Evolutionary conservation across 2,329 filamentous ascomycete genomes (phyloP).

Genomic region (Sporothrix brunneoviolacea): DNA sequence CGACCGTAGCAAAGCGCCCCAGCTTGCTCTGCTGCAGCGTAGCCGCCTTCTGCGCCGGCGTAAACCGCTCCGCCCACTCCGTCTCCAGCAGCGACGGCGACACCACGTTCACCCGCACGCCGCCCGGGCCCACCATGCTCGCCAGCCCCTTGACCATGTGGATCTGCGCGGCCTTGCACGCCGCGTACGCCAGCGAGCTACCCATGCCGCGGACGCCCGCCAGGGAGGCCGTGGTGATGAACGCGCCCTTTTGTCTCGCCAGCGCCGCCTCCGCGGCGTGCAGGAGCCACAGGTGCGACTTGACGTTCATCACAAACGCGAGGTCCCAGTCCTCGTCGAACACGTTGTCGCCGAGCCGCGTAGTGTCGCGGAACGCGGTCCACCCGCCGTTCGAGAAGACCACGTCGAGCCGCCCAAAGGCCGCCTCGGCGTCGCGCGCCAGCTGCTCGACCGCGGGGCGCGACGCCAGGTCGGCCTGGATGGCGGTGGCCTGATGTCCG

Average conservation of each 20-base stretch:
- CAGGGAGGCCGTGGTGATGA: constrained; percentile 58
- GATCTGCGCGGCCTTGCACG: constrained; percentile 68
- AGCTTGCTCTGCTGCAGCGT: constrained; percentile 50
- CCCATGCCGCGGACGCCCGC: constrained; percentile 59
- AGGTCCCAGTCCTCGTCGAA: constrained; percentile 53
- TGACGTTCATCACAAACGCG: constrained; percentile 57
- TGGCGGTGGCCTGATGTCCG: constrained; percentile 35
- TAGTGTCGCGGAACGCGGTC: constrained; percentile 40
- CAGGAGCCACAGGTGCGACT: constrained; percentile 54
- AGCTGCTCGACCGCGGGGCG: constrained; percentile 52
- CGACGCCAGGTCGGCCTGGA: constrained; percentile 61
- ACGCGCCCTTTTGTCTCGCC: constrained; percentile 51
- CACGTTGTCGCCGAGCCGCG: constrained; percentile 45
- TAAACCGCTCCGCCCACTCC: constrained; percentile 59
- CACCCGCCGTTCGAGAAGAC: constrained; percentile 68
- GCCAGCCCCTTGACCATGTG: constrained; percentile 52
- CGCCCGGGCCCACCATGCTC: constrained; percentile 44
- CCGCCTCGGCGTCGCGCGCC: constrained; percentile 51
- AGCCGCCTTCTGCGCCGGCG: constrained; percentile 46
- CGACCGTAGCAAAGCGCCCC: constrained; percentile 51
- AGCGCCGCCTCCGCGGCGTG: constrained; percentile 47
- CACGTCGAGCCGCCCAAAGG: constrained; percentile 66
- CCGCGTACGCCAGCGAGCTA: constrained; percentile 59
- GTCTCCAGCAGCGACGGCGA: constrained; percentile 47
- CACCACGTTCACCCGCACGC: constrained; percentile 53